phyloP scores from a whole-genome alignment of 2,329 filamentous ascomycete species.

The Penicillium decumbens region DNA sequence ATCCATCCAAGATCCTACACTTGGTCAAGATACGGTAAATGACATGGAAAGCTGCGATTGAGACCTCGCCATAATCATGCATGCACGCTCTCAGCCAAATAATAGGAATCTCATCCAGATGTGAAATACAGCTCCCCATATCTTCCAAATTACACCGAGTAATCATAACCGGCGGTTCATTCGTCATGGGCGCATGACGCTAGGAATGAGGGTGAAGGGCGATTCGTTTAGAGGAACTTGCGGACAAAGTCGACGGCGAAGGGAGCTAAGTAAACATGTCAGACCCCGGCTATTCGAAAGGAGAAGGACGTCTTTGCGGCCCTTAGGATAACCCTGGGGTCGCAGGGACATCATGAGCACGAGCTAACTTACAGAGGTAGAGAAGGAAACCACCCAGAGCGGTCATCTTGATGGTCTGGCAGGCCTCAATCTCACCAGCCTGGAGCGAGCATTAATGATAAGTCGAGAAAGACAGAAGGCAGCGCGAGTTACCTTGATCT shows the following conservation, averaged over 20 bases:
- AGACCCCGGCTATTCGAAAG: neutral
- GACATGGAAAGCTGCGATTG: neutral
- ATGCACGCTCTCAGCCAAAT: neutral
- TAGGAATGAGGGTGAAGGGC: slow-evolving; percentile 2
- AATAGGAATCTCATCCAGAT: neutral
- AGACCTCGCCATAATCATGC: neutral
- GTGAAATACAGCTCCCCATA: slow-evolving; percentile 1
- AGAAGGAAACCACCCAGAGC: slow-evolving; percentile 53
- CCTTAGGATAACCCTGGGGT: neutral
- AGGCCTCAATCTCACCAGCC: slow-evolving; percentile 52
- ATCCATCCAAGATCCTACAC: slow-evolving; percentile 11
- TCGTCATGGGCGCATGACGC: slow-evolving; percentile 2
- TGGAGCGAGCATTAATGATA: slow-evolving; percentile 13
- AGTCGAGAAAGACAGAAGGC: neutral
- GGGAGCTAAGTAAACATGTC: slow-evolving; percentile 35
- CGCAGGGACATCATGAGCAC: neutral
- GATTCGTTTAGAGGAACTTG: slow-evolving; percentile 42
- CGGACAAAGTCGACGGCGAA: slow-evolving; percentile 49
- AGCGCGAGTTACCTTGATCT: slow-evolving; percentile 38
- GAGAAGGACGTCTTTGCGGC: neutral
- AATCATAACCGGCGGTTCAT: slow-evolving; percentile 8
- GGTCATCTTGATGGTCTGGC: slow-evolving; percentile 52
- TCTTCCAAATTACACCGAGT: slow-evolving; percentile 5
- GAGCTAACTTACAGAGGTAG: slow-evolving; percentile 54
- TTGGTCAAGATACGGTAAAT: slow-evolving; percentile 3